Evolutionary conservation across 176 grass and related monocot genomes (phyloP), one percentile per base, ranked within the genome.

Genomic region (Oryza coarctata): DNA sequence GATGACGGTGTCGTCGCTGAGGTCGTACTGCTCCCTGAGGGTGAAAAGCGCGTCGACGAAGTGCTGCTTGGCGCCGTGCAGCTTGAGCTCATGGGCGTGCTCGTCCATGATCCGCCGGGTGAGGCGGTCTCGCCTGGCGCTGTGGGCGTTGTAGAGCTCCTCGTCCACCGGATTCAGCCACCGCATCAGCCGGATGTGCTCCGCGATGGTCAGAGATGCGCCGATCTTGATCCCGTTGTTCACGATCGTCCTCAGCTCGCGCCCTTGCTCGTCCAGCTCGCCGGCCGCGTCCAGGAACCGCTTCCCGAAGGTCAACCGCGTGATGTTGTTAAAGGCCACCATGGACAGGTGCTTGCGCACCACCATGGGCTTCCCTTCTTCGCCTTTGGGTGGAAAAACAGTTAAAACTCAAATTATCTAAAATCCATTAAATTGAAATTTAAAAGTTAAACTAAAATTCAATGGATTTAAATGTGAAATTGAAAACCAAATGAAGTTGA

Each of bases 291-390:
- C 80, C 71, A 94, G 20, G 79, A 97, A 97, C 45, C 94, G 89
- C 81, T 97, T 97, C 68, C 94, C 94, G 60, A 97, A 97, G 7
- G 92, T 86, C 27, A 94, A 84, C 75, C 89, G 74, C 31, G 92
- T 94, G 68, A 94, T 94, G 80, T 91, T 94, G 81, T 94, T 89
- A 80, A 94, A 94, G 25, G 87, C 84, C 25, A 94, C 89, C 11
- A 78, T 72, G 30, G 89, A 47, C 3, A 94, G 64, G 64, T 94
- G 81, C 49, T 89, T 70, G 52, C 70, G 76, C 6, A 94, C 76
- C 2, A 87, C 75, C 29, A 89, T 17, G 1, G 76, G 80, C 73
- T 89, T 91, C 5, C 89, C 84, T 28, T 70, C 68, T 1, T 70
- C 36, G 5, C 36, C 36, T 38, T 38, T 8, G 6, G 36, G 36